A percentile compares a stretch with the other conserved stretches of the same genome.
phyloP scores from a whole-genome alignment of 495 filamentous ascomycete genomes.

The Podospora pseudocomata region DNA sequence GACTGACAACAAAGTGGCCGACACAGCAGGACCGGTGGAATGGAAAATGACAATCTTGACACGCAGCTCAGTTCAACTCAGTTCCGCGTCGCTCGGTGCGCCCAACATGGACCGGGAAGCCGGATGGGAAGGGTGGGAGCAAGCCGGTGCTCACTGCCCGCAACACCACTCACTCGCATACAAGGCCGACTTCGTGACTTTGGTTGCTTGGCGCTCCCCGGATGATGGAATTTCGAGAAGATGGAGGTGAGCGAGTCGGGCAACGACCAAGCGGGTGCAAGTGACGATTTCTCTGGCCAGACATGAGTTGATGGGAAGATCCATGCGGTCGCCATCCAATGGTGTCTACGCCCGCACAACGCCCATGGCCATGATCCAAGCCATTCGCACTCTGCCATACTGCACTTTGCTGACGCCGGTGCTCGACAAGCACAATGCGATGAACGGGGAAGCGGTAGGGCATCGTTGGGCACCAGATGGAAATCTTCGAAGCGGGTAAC shows the following conservation, averaged over 20 bases:
- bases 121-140: slow-evolving; percentile 14
- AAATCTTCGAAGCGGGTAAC: slow-evolving; percentile 10
- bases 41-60: slow-evolving; percentile 15
- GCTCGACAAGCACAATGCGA: slow-evolving; percentile 6
- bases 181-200: slow-evolving; percentile 26
- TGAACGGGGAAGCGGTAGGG: slow-evolving; percentile 17
- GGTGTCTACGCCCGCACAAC: not conserved
- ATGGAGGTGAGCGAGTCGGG: slow-evolving; percentile 20
- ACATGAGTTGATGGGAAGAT: slow-evolving; percentile 10
- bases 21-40: slow-evolving; percentile 14
- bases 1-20: slow-evolving; percentile 12
- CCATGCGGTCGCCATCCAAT: slow-evolving; percentile 12
- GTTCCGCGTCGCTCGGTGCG: slow-evolving; percentile 7
- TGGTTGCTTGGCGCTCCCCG: slow-evolving; percentile 14
- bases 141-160: slow-evolving; percentile 15
- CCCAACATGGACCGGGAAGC: slow-evolving; percentile 19
- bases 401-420: slow-evolving; percentile 7
- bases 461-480: slow-evolving; percentile 31
- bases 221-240: slow-evolving; percentile 20
- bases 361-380: slow-evolving; percentile 2
- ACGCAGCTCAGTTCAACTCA: slow-evolving; percentile 11
- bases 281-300: slow-evolving; percentile 8
- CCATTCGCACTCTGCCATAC: not conserved
- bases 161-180: slow-evolving; percentile 25
- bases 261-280: slow-evolving; percentile 20